A percentile compares a stretch with the other conserved stretches of the same genome.
phyloP scores from a whole-genome alignment of 805 yeast genomes.

The Kuraishia capsulata region DNA sequence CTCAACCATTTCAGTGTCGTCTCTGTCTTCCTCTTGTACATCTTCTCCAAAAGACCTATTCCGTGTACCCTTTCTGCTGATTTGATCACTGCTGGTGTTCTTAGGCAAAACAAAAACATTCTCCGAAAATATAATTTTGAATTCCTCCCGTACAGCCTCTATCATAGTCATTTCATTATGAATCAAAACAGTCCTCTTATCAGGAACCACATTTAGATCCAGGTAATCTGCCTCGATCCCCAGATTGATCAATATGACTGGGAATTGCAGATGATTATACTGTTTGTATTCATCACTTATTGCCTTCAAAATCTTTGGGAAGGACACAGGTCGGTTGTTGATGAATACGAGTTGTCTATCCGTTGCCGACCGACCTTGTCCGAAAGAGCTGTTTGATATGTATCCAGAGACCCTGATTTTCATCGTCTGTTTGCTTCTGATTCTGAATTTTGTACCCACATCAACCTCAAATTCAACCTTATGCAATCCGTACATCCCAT shows the following conservation, averaged over 20 bases:
- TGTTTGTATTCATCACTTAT: constrained; percentile 67
- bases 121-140: constrained; percentile 36
- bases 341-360: constrained; percentile 74
- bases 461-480: constrained; percentile 35
- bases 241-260: constrained; percentile 59
- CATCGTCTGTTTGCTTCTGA: constrained; percentile 18
- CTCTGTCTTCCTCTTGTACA: constrained; percentile 4
- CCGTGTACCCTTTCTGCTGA: background rate
- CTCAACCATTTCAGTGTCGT: constrained; percentile 4
- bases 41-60: too few relatives aligned
- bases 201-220: constrained; percentile 93
- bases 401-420: constrained; percentile 40
- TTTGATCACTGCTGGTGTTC: constrained; percentile 3
- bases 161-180: constrained; percentile 57
- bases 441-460: constrained; percentile 19
- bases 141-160: constrained; percentile 42
- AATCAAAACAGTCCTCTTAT: constrained; percentile 64
- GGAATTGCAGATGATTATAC: constrained; percentile 66
- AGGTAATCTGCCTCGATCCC: constrained; percentile 36
- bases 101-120: constrained; percentile 18
- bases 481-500: constrained; percentile 48
- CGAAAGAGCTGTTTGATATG: constrained; percentile 72
- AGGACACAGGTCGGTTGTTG: constrained; percentile 65
- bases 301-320: constrained; percentile 45
- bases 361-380: constrained; percentile 59